These are phyloP conservation scores for Aspergillus sp. DNA, from an alignment of 2,329 filamentous ascomycete species.

Conservation along the genomic window DNA sequence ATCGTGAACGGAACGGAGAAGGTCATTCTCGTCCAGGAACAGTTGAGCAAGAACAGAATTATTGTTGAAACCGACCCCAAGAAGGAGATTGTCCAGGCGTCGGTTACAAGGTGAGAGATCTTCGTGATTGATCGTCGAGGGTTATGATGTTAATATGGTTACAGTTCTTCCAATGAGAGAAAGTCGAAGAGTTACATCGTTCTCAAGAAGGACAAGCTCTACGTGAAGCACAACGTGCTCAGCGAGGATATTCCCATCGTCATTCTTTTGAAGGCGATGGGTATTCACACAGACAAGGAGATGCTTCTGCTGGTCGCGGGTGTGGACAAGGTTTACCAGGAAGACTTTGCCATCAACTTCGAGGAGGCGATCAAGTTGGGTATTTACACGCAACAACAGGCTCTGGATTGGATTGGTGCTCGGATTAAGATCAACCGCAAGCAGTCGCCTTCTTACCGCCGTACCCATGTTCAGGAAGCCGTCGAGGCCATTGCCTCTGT, in stretches of 20 bases:
- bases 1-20: conserved; percentile 98
- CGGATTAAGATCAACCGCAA: conserved; percentile 83
- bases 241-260: conserved; percentile 94
- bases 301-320: conserved; percentile 90
- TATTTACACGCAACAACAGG: conserved; percentile 91
- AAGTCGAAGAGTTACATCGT: conserved; percentile 98
- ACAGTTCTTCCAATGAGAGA: conserved; percentile 90
- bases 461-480: conserved; percentile 86
- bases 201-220: conserved; percentile 88
- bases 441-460: conserved; percentile 60
- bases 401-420: conserved; percentile 85
- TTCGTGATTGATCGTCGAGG: background rate
- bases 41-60: conserved; percentile 97
- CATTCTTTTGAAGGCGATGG: conserved; percentile 88
- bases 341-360: conserved; percentile 93
- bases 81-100: conserved; percentile 91
- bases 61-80: conserved; percentile 93
- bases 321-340: conserved; percentile 83
- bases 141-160: conserved; percentile 18
- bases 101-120: conserved; percentile 68
- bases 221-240: conserved; percentile 88
- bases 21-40: conserved; percentile 97
- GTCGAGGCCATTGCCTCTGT: conserved; percentile 90
- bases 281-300: conserved; percentile 90
- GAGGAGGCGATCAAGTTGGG: conserved; percentile 83